These are phyloP conservation scores for Calocera viscosa DNA, from an alignment of 768 basidiomycete species.

Conservation along the genomic window DNA sequence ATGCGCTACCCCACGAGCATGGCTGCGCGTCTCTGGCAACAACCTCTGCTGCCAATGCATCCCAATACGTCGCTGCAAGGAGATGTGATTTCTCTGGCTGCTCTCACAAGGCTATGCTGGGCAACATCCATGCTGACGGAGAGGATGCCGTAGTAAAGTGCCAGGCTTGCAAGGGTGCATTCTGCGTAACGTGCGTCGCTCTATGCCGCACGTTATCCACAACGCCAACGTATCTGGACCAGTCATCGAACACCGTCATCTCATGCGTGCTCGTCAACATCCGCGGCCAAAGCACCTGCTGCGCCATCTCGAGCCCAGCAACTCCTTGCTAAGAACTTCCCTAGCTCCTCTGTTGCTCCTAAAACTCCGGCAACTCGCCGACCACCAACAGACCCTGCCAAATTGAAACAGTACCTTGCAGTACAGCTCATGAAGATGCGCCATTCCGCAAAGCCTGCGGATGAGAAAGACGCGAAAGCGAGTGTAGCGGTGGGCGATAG, in stretches of 20 bases:
- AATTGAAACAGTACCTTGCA: background rate
- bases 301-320: background rate
- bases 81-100: background rate
- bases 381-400: background rate
- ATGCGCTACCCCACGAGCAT: background rate
- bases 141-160: background rate
- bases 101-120: background rate
- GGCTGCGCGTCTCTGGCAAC: background rate
- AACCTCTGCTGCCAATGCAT: background rate
- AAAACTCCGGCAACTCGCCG: background rate
- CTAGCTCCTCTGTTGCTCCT: background rate
- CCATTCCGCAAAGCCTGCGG: background rate
- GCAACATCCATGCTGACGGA: constrained; percentile 2
- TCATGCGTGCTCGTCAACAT: background rate
- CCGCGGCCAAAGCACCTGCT: background rate
- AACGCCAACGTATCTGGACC: background rate
- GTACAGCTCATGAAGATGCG: constrained; percentile 1
- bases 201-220: background rate
- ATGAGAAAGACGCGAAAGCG: background rate
- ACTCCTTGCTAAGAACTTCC: constrained; percentile 5
- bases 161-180: constrained; percentile 7
- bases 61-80: constrained; percentile 2
- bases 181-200: constrained; percentile 4
- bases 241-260: background rate
- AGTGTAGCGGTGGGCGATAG: background rate